phyloP scores from a whole-genome alignment of 75 land plant species.

The Azolla pinnata region DNA sequence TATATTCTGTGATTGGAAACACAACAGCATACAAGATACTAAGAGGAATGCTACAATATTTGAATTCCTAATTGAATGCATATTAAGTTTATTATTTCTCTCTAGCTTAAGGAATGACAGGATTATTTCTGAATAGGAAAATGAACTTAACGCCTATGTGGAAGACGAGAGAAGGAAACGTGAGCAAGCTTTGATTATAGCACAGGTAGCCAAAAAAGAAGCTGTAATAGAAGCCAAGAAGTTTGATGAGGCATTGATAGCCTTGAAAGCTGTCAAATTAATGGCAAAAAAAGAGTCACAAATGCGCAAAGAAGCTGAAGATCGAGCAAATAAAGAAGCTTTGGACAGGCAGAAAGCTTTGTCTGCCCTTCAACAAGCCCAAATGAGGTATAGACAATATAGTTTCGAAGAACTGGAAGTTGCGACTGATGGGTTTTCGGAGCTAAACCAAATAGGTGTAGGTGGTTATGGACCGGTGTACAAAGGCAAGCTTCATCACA shows the following conservation, averaged over 20 bases:
- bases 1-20: too few relatives aligned
- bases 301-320: conserved; percentile 30
- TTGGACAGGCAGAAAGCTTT: conserved; percentile 27
- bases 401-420: conserved; percentile 28
- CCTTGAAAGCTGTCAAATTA: not conserved
- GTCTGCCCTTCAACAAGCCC: conserved; percentile 16
- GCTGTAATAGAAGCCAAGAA: not conserved
- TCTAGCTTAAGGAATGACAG: too few relatives aligned
- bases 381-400: conserved; percentile 22
- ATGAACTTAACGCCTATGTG: not conserved
- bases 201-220: not conserved
- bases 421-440: conserved; percentile 32
- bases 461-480: conserved; percentile 58
- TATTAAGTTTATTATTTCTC: too few relatives aligned
- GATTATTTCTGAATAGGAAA: too few relatives aligned
- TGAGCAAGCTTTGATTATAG: not conserved
- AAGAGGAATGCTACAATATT: too few relatives aligned
- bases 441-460: conserved; percentile 28
- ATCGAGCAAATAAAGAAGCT: conserved; percentile 20
- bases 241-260: not conserved
- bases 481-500: conserved; percentile 26
- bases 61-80: too few relatives aligned
- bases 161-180: not conserved
- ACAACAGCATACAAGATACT: too few relatives aligned
- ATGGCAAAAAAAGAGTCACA: conserved; percentile 16